Conservation (phyloP, 2,329 filamentous ascomycete species). For the Penicillium fuscoglaucum region DNA sequence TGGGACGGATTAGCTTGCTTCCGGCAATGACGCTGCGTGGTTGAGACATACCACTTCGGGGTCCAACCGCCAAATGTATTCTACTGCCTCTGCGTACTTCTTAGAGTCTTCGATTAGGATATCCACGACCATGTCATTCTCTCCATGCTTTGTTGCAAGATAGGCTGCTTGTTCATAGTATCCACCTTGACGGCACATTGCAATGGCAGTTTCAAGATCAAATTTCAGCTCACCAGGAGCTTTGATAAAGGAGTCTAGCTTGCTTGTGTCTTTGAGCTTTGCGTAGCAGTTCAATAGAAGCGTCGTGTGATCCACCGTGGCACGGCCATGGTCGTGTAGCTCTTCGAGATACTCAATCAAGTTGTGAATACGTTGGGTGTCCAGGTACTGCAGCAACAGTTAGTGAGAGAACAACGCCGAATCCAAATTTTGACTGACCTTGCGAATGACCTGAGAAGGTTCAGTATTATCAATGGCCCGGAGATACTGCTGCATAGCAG, state of each 20-base stretch:
- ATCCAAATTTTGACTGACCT: conserved; percentile 52
- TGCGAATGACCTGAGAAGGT: conserved; percentile 92
- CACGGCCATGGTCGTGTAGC: conserved; percentile 88
- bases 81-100: conserved; percentile 80
- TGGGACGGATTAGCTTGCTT: conserved; percentile 45
- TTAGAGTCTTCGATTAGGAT: conserved; percentile 95
- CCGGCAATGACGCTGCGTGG: not conserved
- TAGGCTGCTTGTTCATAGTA: conserved; percentile 98
- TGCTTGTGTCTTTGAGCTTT: conserved; percentile 94
- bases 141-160: conserved; percentile 87
- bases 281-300: conserved; percentile 95
- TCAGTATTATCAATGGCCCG: conserved; percentile 95
- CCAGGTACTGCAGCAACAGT: conserved; percentile 66
- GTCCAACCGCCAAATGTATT: conserved; percentile 87
- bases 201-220: conserved; percentile 93
- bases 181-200: conserved; percentile 94
- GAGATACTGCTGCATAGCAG: conserved; percentile 98
- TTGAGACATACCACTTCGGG: conserved; percentile 64
- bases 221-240: conserved; percentile 88
- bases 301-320: conserved; percentile 93
- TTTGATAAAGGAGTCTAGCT: conserved; percentile 95
- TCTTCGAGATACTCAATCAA: conserved; percentile 96
- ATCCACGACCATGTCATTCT: conserved; percentile 90
- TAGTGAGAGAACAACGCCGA: conserved; percentile 12
- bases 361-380: conserved; percentile 96